Evolutionary conservation across 2,329 filamentous ascomycete genomes (phyloP).

Genomic region (Parafenestella ontariensis): DNA sequence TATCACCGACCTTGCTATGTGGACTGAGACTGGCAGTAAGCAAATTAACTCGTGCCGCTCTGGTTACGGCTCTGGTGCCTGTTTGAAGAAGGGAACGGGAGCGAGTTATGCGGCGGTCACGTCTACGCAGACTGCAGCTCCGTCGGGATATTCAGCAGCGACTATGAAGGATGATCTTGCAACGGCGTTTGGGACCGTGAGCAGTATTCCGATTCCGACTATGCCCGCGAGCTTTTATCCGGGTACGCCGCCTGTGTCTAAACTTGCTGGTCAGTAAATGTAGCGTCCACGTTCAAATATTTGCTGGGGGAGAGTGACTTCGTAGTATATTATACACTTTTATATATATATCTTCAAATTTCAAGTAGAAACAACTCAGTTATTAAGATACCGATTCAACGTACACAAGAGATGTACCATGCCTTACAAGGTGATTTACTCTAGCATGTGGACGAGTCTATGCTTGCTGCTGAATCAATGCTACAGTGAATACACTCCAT

Average conservation of each 20-base stretch:
- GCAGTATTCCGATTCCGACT: conserved; percentile 52
- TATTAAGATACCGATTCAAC: too few species aligned
- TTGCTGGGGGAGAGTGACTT: neutral
- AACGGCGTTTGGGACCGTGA: conserved; percentile 38
- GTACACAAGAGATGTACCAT: too few species aligned
- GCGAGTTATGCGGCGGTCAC: conserved; percentile 43
- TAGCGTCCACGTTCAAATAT: neutral
- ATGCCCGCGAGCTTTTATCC: conserved; percentile 53
- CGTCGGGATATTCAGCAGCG: conserved; percentile 48
- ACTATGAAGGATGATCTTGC: conserved; percentile 46
- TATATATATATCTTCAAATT: too few species aligned
- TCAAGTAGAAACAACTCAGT: too few species aligned
- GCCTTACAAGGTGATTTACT: too few species aligned
- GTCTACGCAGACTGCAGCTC: conserved; percentile 44
- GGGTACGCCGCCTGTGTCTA: conserved; percentile 41
- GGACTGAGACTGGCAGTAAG: conserved; percentile 56
- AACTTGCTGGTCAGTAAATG: conserved; percentile 27
- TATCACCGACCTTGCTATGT: conserved; percentile 61
- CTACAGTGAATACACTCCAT: too few species aligned
- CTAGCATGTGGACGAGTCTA: too few species aligned
- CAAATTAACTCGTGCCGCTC: conserved; percentile 57
- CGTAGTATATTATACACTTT: neutral
- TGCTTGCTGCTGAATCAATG: too few species aligned
- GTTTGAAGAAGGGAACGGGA: conserved; percentile 49
- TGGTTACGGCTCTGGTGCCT: conserved; percentile 58